Base-by-base conservation (phyloP, 495 filamentous ascomycete genomes). In the Filosporella fistucella region DNA sequence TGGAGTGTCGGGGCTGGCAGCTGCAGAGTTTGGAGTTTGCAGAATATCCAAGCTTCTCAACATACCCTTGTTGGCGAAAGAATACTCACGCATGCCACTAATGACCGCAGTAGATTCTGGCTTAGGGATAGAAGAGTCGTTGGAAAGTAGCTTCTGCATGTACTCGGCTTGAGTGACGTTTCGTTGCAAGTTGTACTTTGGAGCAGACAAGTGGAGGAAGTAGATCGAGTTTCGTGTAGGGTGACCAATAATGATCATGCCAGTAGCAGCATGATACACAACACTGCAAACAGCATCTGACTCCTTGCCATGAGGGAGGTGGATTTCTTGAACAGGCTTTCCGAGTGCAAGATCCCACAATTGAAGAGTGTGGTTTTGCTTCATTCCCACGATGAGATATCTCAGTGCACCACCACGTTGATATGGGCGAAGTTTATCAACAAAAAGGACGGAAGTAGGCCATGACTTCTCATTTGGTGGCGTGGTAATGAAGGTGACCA, bases 291-390 rank as follows among this genome's bases (percentile, higher is more conserved):
- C 89, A 16, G 89, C 88, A 69, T 99, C 94, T 10, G 88, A 91
- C 66, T 99, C 94, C 55, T 91, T 95, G 68, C 86, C 85, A 61
- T 99, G 94, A 5, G 94, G 94, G 49, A 99, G 84, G 64, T 91
- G 89, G 58, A 97, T 78, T 69, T 99, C 94, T 64, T 97, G 90
- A 39, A 99, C 93, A 23, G 91, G 85, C 69, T 94, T 96, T 45
- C 82, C 82, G 4, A 99, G 81, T 46, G 86, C 88, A 64, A 99
- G 86, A 77, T 99, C 94, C 94, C 94, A 99, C 47, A 99, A 77
- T 71, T 99, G 94, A 50, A 99, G 82, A 39, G 90, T 93, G 69
- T 99, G 94, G 64, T 99, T 99, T 64, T 97, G 94, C 70, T 96
- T 97, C 75, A 96, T 86, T 50, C 94, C 94, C 41, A 99, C 91